phyloP scores from a whole-genome alignment of 305 asterid genomes.

The Fraxinus albicans region DNA sequence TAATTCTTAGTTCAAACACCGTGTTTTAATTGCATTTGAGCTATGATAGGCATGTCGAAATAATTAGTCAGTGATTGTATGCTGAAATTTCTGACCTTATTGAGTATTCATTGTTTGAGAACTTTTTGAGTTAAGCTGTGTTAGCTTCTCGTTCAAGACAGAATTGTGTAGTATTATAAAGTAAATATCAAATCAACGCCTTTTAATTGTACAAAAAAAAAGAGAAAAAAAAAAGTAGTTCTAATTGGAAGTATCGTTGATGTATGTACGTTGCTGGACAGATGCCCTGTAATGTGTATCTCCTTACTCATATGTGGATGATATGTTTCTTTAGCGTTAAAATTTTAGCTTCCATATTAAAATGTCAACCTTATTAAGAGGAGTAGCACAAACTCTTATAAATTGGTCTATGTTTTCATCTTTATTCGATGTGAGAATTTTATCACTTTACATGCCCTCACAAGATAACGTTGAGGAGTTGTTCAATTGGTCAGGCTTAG shows the following conservation, averaged over 20 bases:
- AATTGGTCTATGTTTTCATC: too few species aligned
- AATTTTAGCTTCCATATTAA: too few species aligned
- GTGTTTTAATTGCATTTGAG: neutral
- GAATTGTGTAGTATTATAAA: slow-evolving; percentile 5
- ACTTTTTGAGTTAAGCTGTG: neutral
- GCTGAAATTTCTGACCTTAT: neutral
- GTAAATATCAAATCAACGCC: neutral
- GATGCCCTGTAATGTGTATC: neutral
- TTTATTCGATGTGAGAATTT: too few species aligned
- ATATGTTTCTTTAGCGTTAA: neutral
- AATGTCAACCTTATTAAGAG: too few species aligned
- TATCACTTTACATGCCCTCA: too few species aligned
- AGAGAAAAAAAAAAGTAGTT: neutral
- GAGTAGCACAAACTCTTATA: too few species aligned
- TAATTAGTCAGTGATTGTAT: neutral
- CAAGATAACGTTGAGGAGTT: too few species aligned
- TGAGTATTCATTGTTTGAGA: neutral
- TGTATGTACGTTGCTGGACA: slow-evolving; percentile 1
- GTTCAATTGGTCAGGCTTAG: too few species aligned
- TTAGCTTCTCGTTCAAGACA: slow-evolving; percentile 13
- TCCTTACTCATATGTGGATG: neutral
- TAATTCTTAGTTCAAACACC: neutral
- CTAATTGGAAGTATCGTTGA: neutral
- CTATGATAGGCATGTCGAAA: neutral
- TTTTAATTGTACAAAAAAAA: neutral